Evolutionary conservation across 2,329 filamentous ascomycete species (phyloP).

Genomic region (Cercospora brassicicola): DNA sequence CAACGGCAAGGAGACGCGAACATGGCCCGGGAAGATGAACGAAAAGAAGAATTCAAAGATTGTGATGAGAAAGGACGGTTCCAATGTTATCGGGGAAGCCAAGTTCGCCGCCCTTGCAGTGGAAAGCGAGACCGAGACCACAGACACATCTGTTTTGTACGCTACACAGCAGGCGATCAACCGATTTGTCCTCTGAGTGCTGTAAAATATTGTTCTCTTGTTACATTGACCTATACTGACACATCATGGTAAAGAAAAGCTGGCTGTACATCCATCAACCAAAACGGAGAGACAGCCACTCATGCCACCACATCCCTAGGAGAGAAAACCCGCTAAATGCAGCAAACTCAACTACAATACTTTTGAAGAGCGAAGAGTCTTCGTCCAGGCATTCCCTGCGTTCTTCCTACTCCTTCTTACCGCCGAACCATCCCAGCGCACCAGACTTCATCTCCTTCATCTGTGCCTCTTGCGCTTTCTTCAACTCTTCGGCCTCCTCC

Average conservation of each 20-base stretch:
- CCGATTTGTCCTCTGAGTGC: not conserved
- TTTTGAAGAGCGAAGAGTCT: not conserved
- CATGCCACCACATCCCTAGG: not conserved
- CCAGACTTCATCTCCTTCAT: slow-evolving; percentile 89
- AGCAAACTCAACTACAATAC: slow-evolving; percentile 2
- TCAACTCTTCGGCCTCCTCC: slow-evolving; percentile 84
- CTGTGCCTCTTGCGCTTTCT: slow-evolving; percentile 84
- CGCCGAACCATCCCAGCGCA: slow-evolving; percentile 59
- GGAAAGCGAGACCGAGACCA: not conserved
- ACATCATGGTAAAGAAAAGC: not conserved
- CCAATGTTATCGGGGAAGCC: not conserved
- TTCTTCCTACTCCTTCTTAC: slow-evolving; percentile 28
- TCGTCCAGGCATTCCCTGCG: not conserved
- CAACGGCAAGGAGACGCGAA: not conserved
- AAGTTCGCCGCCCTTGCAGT: not conserved
- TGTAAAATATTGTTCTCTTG: not conserved
- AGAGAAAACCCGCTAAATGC: slow-evolving; percentile 5
- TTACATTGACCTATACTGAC: not conserved
- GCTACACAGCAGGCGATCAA: not conserved
- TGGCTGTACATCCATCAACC: not conserved
- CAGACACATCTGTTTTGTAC: not conserved
- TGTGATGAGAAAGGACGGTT: not conserved
- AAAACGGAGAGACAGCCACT: not conserved
- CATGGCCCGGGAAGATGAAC: not conserved
- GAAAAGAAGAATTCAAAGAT: not conserved